These are phyloP conservation scores for Microbotryomycetes sp. DNA, from an alignment of 1,284 basidiomycete genomes.

Conservation along the genomic window DNA sequence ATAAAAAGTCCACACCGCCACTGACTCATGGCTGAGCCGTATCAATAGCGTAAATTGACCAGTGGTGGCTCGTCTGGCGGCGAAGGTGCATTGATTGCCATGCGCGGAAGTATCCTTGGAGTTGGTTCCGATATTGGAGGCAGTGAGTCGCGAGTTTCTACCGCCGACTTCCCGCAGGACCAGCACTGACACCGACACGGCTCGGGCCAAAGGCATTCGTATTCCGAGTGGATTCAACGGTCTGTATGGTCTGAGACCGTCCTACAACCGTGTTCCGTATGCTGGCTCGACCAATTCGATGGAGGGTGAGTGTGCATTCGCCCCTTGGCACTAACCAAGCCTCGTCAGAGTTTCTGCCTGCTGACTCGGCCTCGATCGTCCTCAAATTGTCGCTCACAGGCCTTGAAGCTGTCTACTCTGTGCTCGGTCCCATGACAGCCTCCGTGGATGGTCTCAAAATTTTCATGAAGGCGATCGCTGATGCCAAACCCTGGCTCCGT, in stretches of 20 bases:
- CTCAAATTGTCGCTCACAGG: background rate
- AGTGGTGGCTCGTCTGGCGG: slow-evolving; percentile 49
- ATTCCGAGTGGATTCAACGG: slow-evolving; percentile 63
- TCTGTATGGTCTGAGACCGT: slow-evolving; percentile 63
- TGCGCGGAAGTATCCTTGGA: slow-evolving; percentile 57
- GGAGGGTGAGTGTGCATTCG: slow-evolving; percentile 9
- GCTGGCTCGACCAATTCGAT: slow-evolving; percentile 46
- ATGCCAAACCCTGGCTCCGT: slow-evolving; percentile 58
- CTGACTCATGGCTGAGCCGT: background rate
- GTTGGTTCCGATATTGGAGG: slow-evolving; percentile 69
- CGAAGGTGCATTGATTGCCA: slow-evolving; percentile 55
- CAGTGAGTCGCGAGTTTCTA: slow-evolving; percentile 41
- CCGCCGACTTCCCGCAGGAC: slow-evolving; percentile 5
- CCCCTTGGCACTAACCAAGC: background rate
- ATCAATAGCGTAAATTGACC: slow-evolving; percentile 50
- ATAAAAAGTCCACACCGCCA: no score
- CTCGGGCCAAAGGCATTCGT: slow-evolving; percentile 46
- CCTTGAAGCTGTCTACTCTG: slow-evolving; percentile 53
- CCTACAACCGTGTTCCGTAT: slow-evolving; percentile 64
- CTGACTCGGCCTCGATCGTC: background rate
- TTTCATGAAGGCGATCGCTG: slow-evolving; percentile 58
- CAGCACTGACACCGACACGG: slow-evolving; percentile 40
- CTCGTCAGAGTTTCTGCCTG: background rate
- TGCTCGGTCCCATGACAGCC: slow-evolving; percentile 63
- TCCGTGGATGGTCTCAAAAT: slow-evolving; percentile 55